phyloP scores from a whole-genome alignment of 202 grass and related monocot species.

The Zoysia matrella region DNA sequence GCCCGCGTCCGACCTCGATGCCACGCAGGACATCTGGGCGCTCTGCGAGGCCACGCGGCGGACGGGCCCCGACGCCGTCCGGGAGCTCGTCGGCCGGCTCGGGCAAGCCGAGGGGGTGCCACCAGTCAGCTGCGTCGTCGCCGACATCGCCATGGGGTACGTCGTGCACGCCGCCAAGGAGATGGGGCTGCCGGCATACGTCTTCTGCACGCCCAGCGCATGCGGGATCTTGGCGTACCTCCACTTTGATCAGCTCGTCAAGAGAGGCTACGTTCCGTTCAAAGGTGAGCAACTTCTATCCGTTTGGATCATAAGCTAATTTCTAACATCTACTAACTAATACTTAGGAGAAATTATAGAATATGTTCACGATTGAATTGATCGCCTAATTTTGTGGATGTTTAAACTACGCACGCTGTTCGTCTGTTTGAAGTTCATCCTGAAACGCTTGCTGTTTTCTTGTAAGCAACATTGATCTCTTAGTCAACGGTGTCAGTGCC shows the following conservation, averaged over 20 bases:
- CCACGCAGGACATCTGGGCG: constrained; percentile 50
- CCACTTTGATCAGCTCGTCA: constrained; percentile 53
- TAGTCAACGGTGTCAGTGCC: neutral
- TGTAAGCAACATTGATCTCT: neutral
- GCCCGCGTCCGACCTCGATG: constrained; percentile 32
- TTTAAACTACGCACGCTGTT: neutral
- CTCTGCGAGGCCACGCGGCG: constrained; percentile 46
- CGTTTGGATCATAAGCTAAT: neutral
- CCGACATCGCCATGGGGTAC: constrained; percentile 56
- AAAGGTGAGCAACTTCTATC: constrained; percentile 31
- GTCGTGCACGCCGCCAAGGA: constrained; percentile 47
- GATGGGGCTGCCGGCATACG: constrained; percentile 41
- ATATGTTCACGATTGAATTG: neutral
- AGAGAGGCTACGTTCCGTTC: constrained; percentile 52
- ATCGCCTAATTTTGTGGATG: neutral
- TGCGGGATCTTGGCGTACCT: constrained; percentile 56
- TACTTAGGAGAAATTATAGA: neutral
- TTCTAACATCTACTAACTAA: neutral
- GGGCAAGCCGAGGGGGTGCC: neutral
- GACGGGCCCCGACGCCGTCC: constrained; percentile 36
- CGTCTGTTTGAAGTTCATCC: neutral
- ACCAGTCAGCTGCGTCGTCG: constrained; percentile 51
- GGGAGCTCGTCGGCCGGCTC: constrained; percentile 31
- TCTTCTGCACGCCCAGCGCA: constrained; percentile 52
- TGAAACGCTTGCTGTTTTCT: neutral